Evolutionary conservation across 345 rosid genomes (phyloP), one percentile per base, ranked within the genome.

Genomic region (Arabidopsis suecica): DNA sequence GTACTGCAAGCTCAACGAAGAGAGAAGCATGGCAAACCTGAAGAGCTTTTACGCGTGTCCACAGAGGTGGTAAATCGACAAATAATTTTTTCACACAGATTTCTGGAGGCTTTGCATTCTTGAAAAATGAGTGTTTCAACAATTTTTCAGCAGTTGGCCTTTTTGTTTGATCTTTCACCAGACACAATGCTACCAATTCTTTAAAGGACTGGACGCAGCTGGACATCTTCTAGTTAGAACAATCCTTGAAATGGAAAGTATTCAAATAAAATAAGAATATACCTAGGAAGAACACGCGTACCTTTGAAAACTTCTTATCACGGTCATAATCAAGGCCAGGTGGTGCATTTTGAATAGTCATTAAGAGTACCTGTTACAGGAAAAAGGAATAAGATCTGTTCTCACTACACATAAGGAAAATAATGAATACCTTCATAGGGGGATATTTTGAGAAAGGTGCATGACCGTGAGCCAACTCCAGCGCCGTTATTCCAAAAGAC

Each of bases 341-440:
- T 3, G 98, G 98, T 68, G 97, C 98, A 81, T 89, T 91, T 90
- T 94, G 98, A 88, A 94, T 86, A 37, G 99, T 92, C 99, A 95
- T 92, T 51, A 92, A 90, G 71, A 95, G 85, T 72, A 95, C 99
- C 99, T 95, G 72, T 23, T 50, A 71, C 12, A 33, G 41, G 12
- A 65, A 60, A 60, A 36, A 49, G 57, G 54, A 65, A 48, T 86
- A 49, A 84, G 83, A 78, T 42, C 56, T 65, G 30, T 63, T 34
- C 49, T 65, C 25, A 65, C 28, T 45, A 45, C 65, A 72, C 20
- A 54, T 9, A 56, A 13, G 10, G 51, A 11, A 38, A 38, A 51
- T 13, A 79, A 45, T 44, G 53, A 57, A 79, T 73, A 95, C 99
- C 98, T 95, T 95, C 96, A 95, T 89, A 36, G 99, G 99, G 48